Percentiles rank a stretch among this genome's conserved stretches.
These are phyloP conservation scores for Capsella bursapastoris DNA, from an alignment of 345 rosid genomes.

Conservation along the genomic window DNA sequence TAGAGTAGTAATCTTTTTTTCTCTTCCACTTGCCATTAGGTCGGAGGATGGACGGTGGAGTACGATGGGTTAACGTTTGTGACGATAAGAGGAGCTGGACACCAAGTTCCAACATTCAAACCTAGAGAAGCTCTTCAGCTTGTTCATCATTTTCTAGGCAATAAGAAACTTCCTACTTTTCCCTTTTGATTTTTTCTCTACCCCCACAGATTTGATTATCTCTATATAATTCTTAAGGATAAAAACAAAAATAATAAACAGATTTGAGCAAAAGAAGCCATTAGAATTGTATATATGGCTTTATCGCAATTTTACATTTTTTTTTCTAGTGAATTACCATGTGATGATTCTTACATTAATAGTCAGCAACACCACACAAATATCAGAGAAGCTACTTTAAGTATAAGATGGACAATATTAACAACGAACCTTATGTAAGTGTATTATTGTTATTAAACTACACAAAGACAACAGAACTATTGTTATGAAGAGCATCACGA, in stretches of 20 bases:
- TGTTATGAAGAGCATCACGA: too few species aligned
- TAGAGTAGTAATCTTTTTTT: background rate
- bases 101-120: conserved; percentile 72
- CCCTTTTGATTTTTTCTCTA: conserved; percentile 48
- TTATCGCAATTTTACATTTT: background rate
- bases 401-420: too few species aligned
- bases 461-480: too few species aligned
- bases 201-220: conserved; percentile 19
- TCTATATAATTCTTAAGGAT: conserved; percentile 22
- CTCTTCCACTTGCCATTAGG: conserved; percentile 41
- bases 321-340: too few species aligned
- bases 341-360: background rate
- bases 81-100: conserved; percentile 78
- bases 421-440: too few species aligned
- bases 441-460: too few species aligned
- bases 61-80: conserved; percentile 72
- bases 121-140: conserved; percentile 66
- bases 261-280: background rate
- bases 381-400: too few species aligned
- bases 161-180: conserved; percentile 57
- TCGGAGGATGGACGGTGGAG: conserved; percentile 73
- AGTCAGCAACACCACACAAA: background rate
- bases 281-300: background rate
- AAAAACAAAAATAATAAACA: background rate
- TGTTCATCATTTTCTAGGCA: conserved; percentile 57